Base-by-base conservation (phyloP, 352 stramenopile species). In the Pythium dissotocum region DNA sequence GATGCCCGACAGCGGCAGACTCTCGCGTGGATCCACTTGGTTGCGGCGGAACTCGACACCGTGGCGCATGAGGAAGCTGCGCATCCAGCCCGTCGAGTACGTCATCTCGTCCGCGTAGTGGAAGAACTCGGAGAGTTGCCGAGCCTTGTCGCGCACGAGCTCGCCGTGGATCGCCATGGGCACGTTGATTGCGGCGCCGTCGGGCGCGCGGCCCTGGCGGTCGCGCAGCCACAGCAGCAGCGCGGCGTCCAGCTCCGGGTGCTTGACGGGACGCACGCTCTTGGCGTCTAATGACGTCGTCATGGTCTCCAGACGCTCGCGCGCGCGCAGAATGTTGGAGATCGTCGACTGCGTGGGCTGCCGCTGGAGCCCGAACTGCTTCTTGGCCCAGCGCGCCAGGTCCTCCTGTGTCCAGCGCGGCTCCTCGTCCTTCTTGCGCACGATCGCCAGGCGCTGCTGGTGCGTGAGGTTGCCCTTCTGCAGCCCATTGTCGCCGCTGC, bases 51-150 rank as follows among this genome's bases (percentile, higher is more conserved):
- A 75, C 35, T 80, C 68, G 21, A 89, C 59, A 38, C 82, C 73
- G 66, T 90, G 80, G 51, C 78, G 75, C 48, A 75, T 82, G 68
- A 87, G 75, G 63, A 89, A 88, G 65, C 80, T 82, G 38, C 69
- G 77, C 67, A 87, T 76, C 80, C 80, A 90, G 7, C 82, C 80
- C 48, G 82, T 88, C 21, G 82, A 90, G 71, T 87, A 90, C 51
- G 64, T 76, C 64, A 87, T 65, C 52, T 70, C 65, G 18, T 72
- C 63, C 28, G 63, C 48, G 49, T 85, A 68, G 51, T 79, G 52
- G 68, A 87, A 77, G 58, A 82, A 71, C 14, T 70, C 52, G 5
- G 77, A 77, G 42, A 87, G 33, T 28, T 71, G 65, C 21, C 71
- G 36, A 7, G 80, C 78, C 49, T 73, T 75, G 21, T 76, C 64